A percentile compares a stretch with the other conserved stretches of the same genome.
These are phyloP conservation scores for Geotrichum bryndzae DNA, from an alignment of 1,139 yeast species.

Conservation along the genomic window DNA sequence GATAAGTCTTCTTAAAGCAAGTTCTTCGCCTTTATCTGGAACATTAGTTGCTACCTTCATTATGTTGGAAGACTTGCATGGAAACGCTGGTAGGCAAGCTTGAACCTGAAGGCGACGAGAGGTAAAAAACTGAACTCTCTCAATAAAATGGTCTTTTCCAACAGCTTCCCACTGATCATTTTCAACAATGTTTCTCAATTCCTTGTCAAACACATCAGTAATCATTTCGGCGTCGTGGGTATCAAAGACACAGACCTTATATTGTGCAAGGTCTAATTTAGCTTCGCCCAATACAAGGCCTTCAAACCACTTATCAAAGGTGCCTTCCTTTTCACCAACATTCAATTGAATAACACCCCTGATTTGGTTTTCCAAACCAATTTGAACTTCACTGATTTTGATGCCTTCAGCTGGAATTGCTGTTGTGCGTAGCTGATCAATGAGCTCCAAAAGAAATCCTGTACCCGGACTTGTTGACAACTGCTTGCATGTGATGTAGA, in stretches of 20 bases:
- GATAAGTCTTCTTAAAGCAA: constrained; percentile 15
- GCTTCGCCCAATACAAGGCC: constrained; percentile 15
- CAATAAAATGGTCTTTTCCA: constrained; percentile 14
- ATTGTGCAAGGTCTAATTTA: constrained; percentile 5
- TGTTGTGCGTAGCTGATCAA: background rate
- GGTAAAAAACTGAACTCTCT: constrained; percentile 14
- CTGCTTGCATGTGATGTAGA: constrained; percentile 1
- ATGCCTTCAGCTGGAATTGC: constrained; percentile 7
- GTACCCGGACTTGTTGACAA: background rate
- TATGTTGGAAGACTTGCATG: constrained; percentile 18
- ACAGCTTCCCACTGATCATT: constrained; percentile 15
- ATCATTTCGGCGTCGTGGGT: background rate
- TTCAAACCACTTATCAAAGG: constrained; percentile 18
- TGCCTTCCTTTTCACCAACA: constrained; percentile 7
- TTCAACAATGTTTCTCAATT: constrained; percentile 16
- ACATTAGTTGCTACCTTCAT: constrained; percentile 14
- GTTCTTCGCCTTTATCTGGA: constrained; percentile 19
- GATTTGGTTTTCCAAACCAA: constrained; percentile 10
- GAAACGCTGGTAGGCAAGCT: constrained; percentile 19
- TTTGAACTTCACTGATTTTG: constrained; percentile 11
- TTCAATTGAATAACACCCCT: constrained; percentile 14
- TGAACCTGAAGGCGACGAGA: constrained; percentile 11
- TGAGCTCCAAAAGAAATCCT: background rate
- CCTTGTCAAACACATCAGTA: constrained; percentile 16
- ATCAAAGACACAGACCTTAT: background rate